A percentile compares a stretch with the other conserved stretches of the same genome.
phyloP scores from a whole-genome alignment of 1,139 yeast species.

The Yamadazyma triangularis region DNA sequence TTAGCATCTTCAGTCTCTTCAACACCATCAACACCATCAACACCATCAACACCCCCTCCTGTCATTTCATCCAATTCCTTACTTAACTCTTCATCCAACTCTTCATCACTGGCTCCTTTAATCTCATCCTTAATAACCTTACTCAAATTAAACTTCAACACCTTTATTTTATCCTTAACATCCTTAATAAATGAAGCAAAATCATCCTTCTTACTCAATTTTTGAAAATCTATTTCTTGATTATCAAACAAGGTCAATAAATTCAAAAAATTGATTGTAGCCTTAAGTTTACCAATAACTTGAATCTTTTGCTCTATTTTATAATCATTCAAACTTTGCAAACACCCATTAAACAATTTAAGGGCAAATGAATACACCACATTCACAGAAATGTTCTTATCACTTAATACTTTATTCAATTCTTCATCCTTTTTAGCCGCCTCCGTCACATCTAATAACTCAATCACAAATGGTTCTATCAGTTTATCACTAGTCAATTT shows the following conservation, averaged over 20 bases:
- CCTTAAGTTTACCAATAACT: conserved; percentile 30
- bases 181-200: conserved; percentile 23
- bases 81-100: conserved; percentile 24
- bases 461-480: conserved; percentile 54
- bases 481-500: conserved; percentile 55
- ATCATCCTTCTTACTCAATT: conserved; percentile 23
- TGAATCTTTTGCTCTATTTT: conserved; percentile 22
- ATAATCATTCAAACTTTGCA: conserved; percentile 24
- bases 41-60: too few species aligned
- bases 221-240: conserved; percentile 27
- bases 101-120: conserved; percentile 20
- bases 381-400: conserved; percentile 53
- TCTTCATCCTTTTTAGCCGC: conserved; percentile 37
- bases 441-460: conserved; percentile 64
- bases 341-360: conserved; percentile 51
- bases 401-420: conserved; percentile 42
- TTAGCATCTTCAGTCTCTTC: conserved; percentile 3
- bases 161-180: conserved; percentile 32
- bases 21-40: too few species aligned
- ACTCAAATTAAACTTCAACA: conserved; percentile 38
- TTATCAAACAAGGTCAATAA: conserved; percentile 26
- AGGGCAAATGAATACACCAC: conserved; percentile 60
- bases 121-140: conserved; percentile 32
- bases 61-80: conserved; percentile 20
- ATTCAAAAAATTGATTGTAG: conserved; percentile 34